These are phyloP conservation scores for Xylaria cubensis DNA, from an alignment of 495 filamentous ascomycete species.

Conservation along the genomic window DNA sequence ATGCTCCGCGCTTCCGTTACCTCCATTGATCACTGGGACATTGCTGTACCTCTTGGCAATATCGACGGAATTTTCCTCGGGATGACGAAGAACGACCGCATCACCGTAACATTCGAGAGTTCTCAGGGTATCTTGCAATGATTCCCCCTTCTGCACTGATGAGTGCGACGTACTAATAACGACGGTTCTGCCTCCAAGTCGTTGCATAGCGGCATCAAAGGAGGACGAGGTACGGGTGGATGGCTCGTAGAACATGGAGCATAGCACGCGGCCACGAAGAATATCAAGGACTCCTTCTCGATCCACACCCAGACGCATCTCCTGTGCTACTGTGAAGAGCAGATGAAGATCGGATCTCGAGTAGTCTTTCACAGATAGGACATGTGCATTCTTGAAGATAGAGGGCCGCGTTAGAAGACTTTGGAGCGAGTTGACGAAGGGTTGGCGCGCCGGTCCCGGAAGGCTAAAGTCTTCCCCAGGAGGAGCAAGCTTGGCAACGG, in stretches of 20 bases:
- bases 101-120: constrained; percentile 94
- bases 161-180: constrained; percentile 79
- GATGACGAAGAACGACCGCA: constrained; percentile 92
- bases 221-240: constrained; percentile 95
- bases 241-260: constrained; percentile 96
- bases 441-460: constrained; percentile 51
- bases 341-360: constrained; percentile 83
- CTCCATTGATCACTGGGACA: constrained; percentile 94
- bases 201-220: constrained; percentile 98
- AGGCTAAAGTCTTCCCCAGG: constrained; percentile 60
- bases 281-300: constrained; percentile 87
- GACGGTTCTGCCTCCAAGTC: constrained; percentile 84
- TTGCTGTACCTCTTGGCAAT: constrained; percentile 83
- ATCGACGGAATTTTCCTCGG: constrained; percentile 75
- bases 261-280: constrained; percentile 82
- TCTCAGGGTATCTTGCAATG: constrained; percentile 88
- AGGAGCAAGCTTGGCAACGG: constrained; percentile 32
- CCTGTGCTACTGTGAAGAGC: constrained; percentile 93
- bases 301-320: constrained; percentile 93
- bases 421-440: constrained; percentile 53
- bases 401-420: constrained; percentile 76
- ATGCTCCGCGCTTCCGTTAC: constrained; percentile 93
- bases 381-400: constrained; percentile 82
- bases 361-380: constrained; percentile 91
- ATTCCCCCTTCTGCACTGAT: constrained; percentile 90